phyloP scores from a whole-genome alignment of 441 rosid species.

The Pelargonium australe region DNA sequence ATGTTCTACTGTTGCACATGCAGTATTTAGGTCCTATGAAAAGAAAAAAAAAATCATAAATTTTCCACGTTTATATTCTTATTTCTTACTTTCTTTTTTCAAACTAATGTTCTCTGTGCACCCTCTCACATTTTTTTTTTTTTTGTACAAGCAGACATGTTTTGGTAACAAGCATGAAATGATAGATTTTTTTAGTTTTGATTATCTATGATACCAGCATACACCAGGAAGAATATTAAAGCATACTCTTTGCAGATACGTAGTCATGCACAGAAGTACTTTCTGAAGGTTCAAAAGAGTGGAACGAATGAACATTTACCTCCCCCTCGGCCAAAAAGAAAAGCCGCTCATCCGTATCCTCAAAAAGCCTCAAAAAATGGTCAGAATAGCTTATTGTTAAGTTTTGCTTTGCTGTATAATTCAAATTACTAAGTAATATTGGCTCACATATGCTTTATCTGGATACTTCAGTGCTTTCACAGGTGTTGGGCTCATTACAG shows the following conservation, averaged over 20 bases:
- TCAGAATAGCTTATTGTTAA: slow-evolving; percentile 1
- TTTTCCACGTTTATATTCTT: too few relatives aligned
- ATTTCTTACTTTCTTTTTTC: too few relatives aligned
- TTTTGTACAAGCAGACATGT: not conserved
- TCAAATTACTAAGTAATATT: slow-evolving; percentile 8
- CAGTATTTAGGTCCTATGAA: too few relatives aligned
- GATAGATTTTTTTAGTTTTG: not conserved
- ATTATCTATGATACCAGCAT: not conserved
- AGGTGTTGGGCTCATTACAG: slow-evolving; percentile 47
- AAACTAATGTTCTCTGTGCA: too few relatives aligned
- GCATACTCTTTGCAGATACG: slow-evolving; percentile 8
- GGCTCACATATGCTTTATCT: slow-evolving; percentile 13
- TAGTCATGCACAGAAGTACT: slow-evolving; percentile 16
- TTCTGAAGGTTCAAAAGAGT: slow-evolving; percentile 13
- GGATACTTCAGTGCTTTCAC: slow-evolving; percentile 40
- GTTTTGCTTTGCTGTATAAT: not conserved
- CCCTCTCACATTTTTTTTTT: too few relatives aligned
- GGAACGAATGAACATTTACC: slow-evolving; percentile 15
- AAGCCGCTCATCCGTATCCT: slow-evolving; percentile 14
- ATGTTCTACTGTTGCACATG: too few relatives aligned
- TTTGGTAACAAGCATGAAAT: not conserved
- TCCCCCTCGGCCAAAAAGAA: slow-evolving; percentile 15
- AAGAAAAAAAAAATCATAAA: too few relatives aligned
- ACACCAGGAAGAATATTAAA: not conserved
- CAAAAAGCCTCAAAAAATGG: slow-evolving; percentile 14